Percentiles rank a stretch among this genome's conserved stretches.
Conservation (phyloP, 2,329 filamentous ascomycete species). For the Parasarocladium wereldwijsianum region DNA sequence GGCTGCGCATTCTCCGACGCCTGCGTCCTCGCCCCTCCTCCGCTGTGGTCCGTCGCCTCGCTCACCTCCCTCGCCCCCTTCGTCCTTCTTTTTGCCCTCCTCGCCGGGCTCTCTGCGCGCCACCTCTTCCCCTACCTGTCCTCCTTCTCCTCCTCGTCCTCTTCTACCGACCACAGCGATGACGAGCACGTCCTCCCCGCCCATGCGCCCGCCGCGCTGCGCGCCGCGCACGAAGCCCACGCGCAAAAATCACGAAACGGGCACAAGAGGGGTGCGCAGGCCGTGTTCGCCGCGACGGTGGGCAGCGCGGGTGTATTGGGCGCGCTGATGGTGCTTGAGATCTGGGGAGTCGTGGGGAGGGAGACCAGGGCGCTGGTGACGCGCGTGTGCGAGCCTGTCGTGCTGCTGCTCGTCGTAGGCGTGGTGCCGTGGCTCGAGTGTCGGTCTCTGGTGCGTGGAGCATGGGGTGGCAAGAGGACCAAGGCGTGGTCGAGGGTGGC, state of each 20-base stretch:
- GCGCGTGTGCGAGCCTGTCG: conserved; percentile 54
- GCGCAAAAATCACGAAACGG: conserved; percentile 34
- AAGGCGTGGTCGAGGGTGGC: conserved; percentile 41
- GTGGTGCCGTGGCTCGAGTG: conserved; percentile 64
- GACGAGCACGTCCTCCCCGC: conserved; percentile 47
- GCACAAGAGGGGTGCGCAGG: conserved; percentile 37
- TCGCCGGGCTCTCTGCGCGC: conserved; percentile 47
- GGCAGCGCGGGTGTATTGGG: conserved; percentile 64
- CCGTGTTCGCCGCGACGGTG: conserved; percentile 63
- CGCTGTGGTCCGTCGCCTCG: conserved; percentile 25
- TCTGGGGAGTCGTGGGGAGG: conserved; percentile 59
- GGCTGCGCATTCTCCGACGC: conserved; percentile 39
- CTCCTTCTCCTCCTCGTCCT: conserved; percentile 20
- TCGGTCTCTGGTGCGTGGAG: conserved; percentile 45
- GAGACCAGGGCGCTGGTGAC: conserved; percentile 54
- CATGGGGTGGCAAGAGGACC: conserved; percentile 47
- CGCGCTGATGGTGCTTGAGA: conserved; percentile 71
- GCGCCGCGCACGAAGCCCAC: conserved; percentile 44
- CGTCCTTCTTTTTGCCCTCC: conserved; percentile 50
- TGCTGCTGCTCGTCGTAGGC: conserved; percentile 51
- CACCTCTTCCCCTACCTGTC: conserved; percentile 57
- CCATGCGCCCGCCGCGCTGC: conserved; percentile 43
- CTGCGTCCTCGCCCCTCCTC: conserved; percentile 32
- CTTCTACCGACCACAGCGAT: conserved; percentile 35
- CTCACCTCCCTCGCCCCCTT: conserved; percentile 55